These are phyloP conservation scores for Fusarium denticulatum DNA, from an alignment of 2,329 filamentous ascomycete species.

Conservation along the genomic window DNA sequence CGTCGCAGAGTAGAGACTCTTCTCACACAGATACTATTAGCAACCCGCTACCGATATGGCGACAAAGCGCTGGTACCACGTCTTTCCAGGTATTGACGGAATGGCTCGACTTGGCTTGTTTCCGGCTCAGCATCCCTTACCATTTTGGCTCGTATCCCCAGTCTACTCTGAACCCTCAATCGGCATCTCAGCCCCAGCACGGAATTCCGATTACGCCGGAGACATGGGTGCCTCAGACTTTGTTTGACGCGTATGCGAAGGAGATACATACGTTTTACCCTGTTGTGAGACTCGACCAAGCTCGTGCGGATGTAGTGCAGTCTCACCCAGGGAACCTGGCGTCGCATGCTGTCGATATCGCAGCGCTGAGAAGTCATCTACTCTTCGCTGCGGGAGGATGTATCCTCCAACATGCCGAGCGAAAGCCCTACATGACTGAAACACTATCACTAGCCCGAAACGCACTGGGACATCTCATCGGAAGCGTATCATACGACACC, in stretches of 20 bases:
- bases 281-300: background rate
- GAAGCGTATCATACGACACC: background rate
- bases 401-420: background rate
- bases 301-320: background rate
- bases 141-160: background rate
- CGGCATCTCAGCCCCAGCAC: background rate
- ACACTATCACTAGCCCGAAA: background rate
- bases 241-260: background rate
- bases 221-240: background rate
- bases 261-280: slow-evolving; percentile 1
- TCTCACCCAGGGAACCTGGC: background rate
- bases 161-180: background rate
- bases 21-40: slow-evolving; percentile 1
- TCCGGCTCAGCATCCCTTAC: slow-evolving; percentile 3
- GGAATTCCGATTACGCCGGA: background rate
- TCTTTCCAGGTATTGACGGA: slow-evolving; percentile 7
- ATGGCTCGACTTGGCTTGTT: slow-evolving; percentile 1
- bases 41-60: background rate
- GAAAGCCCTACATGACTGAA: background rate
- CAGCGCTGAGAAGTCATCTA: background rate
- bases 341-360: fast-evolving
- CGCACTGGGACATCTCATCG: background rate
- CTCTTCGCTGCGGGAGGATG: background rate
- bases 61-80: background rate
- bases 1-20: background rate